A percentile compares a stretch with the other conserved stretches of the same genome.
These are phyloP conservation scores for Ogataea pilisensis DNA, from an alignment of 805 yeast species.

Conservation along the genomic window DNA sequence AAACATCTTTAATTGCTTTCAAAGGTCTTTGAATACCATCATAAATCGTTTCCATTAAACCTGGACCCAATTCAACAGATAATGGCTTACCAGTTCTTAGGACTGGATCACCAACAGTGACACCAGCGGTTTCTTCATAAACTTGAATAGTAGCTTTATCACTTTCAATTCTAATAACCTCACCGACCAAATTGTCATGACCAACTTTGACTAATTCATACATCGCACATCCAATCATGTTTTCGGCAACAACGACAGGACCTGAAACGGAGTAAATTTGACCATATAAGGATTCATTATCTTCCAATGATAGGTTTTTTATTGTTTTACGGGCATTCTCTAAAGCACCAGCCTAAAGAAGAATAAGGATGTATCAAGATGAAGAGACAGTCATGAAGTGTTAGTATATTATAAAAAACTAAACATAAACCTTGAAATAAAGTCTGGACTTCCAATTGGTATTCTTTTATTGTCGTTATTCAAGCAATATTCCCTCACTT, in stretches of 20 bases:
- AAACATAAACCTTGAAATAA: no score
- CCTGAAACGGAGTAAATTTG: slow-evolving; percentile 94
- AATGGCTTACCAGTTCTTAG: slow-evolving; percentile 98
- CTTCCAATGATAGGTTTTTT: slow-evolving; percentile 76
- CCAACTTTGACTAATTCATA: slow-evolving; percentile 98
- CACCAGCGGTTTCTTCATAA: slow-evolving; percentile 99
- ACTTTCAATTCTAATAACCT: slow-evolving; percentile 92
- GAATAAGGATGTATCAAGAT: no score
- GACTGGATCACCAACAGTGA: slow-evolving; percentile 98
- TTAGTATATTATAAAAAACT: no score
- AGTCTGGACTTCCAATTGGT: no score
- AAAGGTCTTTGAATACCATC: slow-evolving; percentile 99
- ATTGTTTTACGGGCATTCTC: slow-evolving; percentile 96
- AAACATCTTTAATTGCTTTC: slow-evolving; percentile 80
- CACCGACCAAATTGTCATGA: slow-evolving; percentile 95
- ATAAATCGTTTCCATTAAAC: slow-evolving; percentile 97
- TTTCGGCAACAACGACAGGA: slow-evolving; percentile 96
- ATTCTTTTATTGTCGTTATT: no score
- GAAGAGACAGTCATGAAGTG: no score
- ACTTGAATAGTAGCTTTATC: slow-evolving; percentile 99
- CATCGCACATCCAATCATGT: slow-evolving; percentile 99
- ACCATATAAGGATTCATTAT: slow-evolving; percentile 77
- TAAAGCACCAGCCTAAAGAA: slow-evolving; percentile 79
- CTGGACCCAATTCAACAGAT: slow-evolving; percentile 98
- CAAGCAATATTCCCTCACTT: no score